phyloP scores from a whole-genome alignment of 2,329 filamentous ascomycete species.

The Orbilia ellipsospora region DNA sequence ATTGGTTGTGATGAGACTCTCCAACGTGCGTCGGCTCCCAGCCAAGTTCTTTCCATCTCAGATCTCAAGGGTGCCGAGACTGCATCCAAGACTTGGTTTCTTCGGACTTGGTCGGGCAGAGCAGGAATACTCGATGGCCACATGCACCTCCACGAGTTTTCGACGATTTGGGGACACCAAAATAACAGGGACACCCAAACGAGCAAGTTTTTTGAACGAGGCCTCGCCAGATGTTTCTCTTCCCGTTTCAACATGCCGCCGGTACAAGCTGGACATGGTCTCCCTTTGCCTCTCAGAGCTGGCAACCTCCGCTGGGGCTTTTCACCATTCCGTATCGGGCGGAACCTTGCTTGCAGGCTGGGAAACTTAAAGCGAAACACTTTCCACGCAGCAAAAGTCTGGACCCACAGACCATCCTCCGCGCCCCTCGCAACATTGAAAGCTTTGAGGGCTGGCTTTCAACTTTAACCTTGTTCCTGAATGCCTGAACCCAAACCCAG shows the following conservation, averaged over 20 bases:
- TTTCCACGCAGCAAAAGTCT: slow-evolving; percentile 35
- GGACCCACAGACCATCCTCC: slow-evolving; percentile 20
- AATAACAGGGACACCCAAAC: too few relatives aligned
- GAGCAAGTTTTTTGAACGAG: too few relatives aligned
- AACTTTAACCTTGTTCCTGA: slow-evolving; percentile 38
- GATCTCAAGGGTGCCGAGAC: too few relatives aligned
- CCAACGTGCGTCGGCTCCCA: too few relatives aligned
- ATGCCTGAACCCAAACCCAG: neutral
- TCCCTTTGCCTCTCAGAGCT: neutral
- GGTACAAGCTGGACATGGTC: neutral
- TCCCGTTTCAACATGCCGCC: slow-evolving; percentile 37
- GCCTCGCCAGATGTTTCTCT: slow-evolving; percentile 39
- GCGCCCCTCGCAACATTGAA: neutral
- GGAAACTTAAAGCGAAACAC: slow-evolving; percentile 41
- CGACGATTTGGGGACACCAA: too few relatives aligned
- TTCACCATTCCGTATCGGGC: slow-evolving; percentile 25
- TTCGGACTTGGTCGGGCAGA: too few relatives aligned
- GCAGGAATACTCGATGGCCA: too few relatives aligned
- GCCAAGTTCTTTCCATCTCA: too few relatives aligned
- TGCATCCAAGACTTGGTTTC: too few relatives aligned
- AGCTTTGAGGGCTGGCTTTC: neutral
- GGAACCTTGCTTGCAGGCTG: slow-evolving; percentile 29
- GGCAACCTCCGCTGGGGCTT: too few relatives aligned
- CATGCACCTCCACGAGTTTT: too few relatives aligned
- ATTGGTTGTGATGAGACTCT: too few relatives aligned